A percentile compares a stretch with the other conserved stretches of the same genome.
Evolutionary conservation across 169 alveolate species (phyloP).

Genomic region (Ichthyophthirius multifiliis): DNA sequence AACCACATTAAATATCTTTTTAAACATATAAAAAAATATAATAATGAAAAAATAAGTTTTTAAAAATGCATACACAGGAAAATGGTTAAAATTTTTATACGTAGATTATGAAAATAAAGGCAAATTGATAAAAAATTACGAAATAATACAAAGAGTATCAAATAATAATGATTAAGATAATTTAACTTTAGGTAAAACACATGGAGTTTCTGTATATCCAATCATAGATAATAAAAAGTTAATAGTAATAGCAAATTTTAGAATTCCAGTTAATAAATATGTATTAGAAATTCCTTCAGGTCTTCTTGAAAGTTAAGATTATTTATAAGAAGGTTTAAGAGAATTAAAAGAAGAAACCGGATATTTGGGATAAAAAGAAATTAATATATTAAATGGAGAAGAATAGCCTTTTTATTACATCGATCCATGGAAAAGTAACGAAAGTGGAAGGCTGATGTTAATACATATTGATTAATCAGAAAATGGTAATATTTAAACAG

Average conservation of each 20-base stretch:
- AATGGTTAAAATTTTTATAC: not conserved
- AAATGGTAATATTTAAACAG: too few relatives aligned
- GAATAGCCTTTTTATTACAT: conserved; percentile 23
- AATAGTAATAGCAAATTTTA: conserved; percentile 32
- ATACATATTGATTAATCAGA: too few relatives aligned
- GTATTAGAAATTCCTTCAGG: conserved; percentile 56
- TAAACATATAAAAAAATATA: too few relatives aligned
- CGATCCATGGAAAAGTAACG: conserved; percentile 65
- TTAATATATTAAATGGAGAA: conserved; percentile 15
- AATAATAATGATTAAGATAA: conserved; percentile 29
- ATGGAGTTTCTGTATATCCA: conserved; percentile 42
- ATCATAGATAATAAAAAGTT: conserved; percentile 35
- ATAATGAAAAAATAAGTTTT: too few relatives aligned
- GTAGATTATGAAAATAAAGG: not conserved
- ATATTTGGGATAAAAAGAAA: conserved; percentile 25
- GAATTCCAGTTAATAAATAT: conserved; percentile 50
- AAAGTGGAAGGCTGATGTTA: too few relatives aligned
- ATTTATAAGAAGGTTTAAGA: conserved; percentile 29
- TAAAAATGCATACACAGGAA: not conserved
- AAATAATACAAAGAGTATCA: conserved; percentile 30
- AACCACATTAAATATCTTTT: too few relatives aligned
- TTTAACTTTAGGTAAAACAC: too few relatives aligned
- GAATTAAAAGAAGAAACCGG: conserved; percentile 65
- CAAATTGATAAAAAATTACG: conserved; percentile 9
- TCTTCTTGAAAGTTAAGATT: conserved; percentile 41